phyloP scores from a whole-genome alignment of 306 rosid genomes.

The Lotus japonicus region DNA sequence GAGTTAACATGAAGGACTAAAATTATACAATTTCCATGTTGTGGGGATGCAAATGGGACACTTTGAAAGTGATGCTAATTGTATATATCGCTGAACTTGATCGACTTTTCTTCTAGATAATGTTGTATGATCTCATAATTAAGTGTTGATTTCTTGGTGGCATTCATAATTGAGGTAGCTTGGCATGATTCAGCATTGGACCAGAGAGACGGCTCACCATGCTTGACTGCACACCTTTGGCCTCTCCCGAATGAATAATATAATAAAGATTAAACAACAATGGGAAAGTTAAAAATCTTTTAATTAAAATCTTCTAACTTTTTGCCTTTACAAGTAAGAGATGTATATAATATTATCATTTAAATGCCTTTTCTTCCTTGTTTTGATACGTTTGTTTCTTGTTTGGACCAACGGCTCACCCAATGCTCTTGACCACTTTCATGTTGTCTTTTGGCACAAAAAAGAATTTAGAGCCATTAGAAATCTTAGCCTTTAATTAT shows the following conservation, averaged over 20 bases:
- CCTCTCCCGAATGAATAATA: not conserved
- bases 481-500: not conserved
- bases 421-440: not conserved
- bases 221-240: slow-evolving; percentile 12
- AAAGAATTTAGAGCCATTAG: not conserved
- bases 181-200: slow-evolving; percentile 3
- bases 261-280: too few relatives aligned
- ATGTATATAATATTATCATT: not conserved
- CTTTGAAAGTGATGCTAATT: too few relatives aligned
- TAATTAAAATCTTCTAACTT: not conserved
- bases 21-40: too few relatives aligned
- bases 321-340: not conserved
- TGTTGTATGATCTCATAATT: too few relatives aligned
- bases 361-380: slow-evolving; percentile 3
- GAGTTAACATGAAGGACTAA: too few relatives aligned
- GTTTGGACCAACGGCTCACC: slow-evolving; percentile 9
- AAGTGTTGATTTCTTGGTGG: not conserved
- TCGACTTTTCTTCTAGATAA: too few relatives aligned
- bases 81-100: too few relatives aligned
- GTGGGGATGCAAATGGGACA: too few relatives aligned
- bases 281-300: not conserved
- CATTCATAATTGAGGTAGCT: not conserved
- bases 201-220: slow-evolving; percentile 16
- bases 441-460: not conserved
- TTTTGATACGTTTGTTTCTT: not conserved